Conservation (phyloP, 371 early-diverging fungal genomes). For the Syncephalastrum sp. region DNA sequence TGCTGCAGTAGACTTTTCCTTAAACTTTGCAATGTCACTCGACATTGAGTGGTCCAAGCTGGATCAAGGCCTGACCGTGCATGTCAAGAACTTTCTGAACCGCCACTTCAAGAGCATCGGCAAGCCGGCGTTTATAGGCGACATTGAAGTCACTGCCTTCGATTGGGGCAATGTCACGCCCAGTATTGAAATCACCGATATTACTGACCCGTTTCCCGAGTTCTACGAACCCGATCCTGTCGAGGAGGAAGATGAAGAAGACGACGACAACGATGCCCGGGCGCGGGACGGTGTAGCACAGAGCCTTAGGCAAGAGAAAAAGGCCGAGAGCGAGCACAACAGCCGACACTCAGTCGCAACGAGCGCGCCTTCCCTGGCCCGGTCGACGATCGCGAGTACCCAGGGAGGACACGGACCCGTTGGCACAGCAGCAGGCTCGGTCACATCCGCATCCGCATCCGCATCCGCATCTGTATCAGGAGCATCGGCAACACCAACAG, state of each 20-base stretch:
- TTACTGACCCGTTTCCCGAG: conserved; percentile 88
- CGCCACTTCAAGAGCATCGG: conserved; percentile 71
- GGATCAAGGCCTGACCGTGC: conserved; percentile 70
- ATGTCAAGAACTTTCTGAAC: conserved; percentile 78
- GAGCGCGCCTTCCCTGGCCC: not conserved
- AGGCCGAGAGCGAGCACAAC: too few species aligned
- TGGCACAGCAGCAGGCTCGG: too few species aligned
- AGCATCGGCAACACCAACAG: too few species aligned
- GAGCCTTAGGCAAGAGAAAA: too few species aligned
- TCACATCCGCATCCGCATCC: too few species aligned
- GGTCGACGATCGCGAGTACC: too few species aligned
- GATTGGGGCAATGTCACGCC: conserved; percentile 87
- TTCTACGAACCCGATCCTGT: conserved; percentile 68
- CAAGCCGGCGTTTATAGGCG: conserved; percentile 84
- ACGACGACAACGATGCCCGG: not conserved
- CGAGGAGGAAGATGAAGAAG: conserved; percentile 25
- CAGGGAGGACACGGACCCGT: too few species aligned
- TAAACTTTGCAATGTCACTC: conserved; percentile 69
- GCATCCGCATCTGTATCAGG: too few species aligned
- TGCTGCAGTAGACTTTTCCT: too few species aligned
- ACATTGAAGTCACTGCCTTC: conserved; percentile 74
- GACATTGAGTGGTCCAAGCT: conserved; percentile 85
- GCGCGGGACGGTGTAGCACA: not conserved
- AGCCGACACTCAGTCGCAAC: not conserved
- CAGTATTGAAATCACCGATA: conserved; percentile 73